A percentile compares a stretch with the other conserved stretches of the same genome.
These are phyloP conservation scores for Cladosporium sp. DNA, from an alignment of 2,329 filamentous ascomycete species.

Conservation along the genomic window DNA sequence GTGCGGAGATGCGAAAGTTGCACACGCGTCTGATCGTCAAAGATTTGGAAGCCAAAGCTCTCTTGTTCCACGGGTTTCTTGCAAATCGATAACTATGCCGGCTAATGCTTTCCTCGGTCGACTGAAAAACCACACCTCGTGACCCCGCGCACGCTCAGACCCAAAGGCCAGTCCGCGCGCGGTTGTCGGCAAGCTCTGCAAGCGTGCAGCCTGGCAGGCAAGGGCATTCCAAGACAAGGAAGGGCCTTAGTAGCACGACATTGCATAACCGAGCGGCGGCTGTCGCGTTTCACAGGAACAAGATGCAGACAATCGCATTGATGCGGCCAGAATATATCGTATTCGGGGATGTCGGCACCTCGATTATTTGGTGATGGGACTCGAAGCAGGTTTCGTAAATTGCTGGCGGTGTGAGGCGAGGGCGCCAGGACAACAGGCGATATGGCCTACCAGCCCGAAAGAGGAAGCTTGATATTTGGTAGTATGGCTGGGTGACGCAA, in stretches of 20 bases:
- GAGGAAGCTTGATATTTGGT: slow-evolving; percentile 3
- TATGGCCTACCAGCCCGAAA: slow-evolving; percentile 1
- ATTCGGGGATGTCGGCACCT: not conserved
- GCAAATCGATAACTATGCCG: not conserved
- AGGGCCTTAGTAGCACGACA: not conserved
- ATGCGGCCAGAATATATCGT: not conserved
- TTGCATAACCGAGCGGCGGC: not conserved
- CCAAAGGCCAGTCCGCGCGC: not conserved
- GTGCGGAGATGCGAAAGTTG: not conserved
- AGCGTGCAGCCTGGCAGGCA: not conserved
- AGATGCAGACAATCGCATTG: slow-evolving; percentile 5
- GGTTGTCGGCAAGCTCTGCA: not conserved
- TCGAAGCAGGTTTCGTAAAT: not conserved
- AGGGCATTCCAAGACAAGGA: slow-evolving; percentile 2
- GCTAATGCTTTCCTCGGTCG: not conserved
- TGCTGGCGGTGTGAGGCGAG: not conserved
- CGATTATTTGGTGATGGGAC: not conserved
- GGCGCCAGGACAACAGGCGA: not conserved
- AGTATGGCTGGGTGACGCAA: slow-evolving; percentile 9
- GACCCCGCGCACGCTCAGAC: not conserved
- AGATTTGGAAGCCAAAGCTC: not conserved
- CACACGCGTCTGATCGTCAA: not conserved
- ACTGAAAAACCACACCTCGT: not conserved
- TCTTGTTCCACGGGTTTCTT: not conserved
- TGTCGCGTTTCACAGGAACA: not conserved